Percentiles rank a stretch among this genome's conserved stretches.
Evolutionary conservation across 2,329 filamentous ascomycete species (phyloP).

Genomic region (Ambrosiella xylebori): DNA sequence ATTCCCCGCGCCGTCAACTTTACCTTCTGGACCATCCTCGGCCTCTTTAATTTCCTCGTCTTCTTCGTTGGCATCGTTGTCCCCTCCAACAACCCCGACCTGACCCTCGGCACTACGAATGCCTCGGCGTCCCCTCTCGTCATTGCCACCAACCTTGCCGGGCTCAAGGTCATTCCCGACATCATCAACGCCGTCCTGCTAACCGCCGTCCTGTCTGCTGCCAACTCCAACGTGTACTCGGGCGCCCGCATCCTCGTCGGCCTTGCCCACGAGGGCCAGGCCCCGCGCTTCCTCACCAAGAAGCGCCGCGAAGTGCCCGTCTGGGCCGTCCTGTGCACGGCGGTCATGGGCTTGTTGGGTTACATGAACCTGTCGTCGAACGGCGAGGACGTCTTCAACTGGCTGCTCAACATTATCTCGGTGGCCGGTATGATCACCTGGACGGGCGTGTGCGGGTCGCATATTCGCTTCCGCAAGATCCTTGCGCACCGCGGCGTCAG

Average conservation of each 20-base stretch:
- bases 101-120: conserved; percentile 35
- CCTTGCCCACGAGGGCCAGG: conserved; percentile 45
- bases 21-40: conserved; percentile 59
- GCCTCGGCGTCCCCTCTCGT: conserved; percentile 50
- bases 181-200: conserved; percentile 67
- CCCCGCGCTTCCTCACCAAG: conserved; percentile 39
- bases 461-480: conserved; percentile 48
- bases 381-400: conserved; percentile 48
- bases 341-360: conserved; percentile 43
- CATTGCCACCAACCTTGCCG: conserved; percentile 41
- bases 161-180: conserved; percentile 43
- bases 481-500: conserved; percentile 38
- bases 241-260: conserved; percentile 51
- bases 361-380: conserved; percentile 48
- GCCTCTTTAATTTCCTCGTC: conserved; percentile 46
- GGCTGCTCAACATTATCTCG: conserved; percentile 54
- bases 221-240: conserved; percentile 62
- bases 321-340: conserved; percentile 36
- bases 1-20: conserved; percentile 57
- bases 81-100: conserved; percentile 39
- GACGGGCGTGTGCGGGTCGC: conserved; percentile 46
- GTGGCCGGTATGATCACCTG: conserved; percentile 55
- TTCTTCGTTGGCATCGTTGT: conserved; percentile 59
- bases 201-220: conserved; percentile 61
- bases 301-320: conserved; percentile 44